Evolutionary conservation across 306 rosid genomes (phyloP), one percentile per base, ranked within the genome.

Genomic region (Trichosanthes truncata): DNA sequence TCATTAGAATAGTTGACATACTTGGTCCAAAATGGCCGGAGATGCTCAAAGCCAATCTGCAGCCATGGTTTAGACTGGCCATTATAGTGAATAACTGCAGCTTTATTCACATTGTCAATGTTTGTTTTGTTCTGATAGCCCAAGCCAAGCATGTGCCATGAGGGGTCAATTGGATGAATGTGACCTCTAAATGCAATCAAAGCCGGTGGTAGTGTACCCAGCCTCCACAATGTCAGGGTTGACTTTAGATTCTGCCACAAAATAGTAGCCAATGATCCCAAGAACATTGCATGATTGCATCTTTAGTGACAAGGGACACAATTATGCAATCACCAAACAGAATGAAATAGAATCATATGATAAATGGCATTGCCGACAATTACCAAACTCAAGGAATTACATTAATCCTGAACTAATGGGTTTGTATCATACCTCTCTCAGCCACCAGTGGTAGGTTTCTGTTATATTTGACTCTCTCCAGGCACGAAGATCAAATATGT

Each of bases 51-150:
- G 75, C 98, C 98, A 61, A 94, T 91, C 81, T 87, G 85, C 88
- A 94, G 81, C 98, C 98, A 94, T 7, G 98, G 98, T 84, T 94
- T 94, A 53, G 95, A 92, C 85, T 92, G 98, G 81, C 98, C 98
- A 80, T 94, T 94, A 85, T 87, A 94, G 86, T 94, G 98, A 79
- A 94, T 94, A 62, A 94, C 97, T 65, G 98, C 98, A 81, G 97
- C 98, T 76, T 36, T 84, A 80, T 86, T 85, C 80, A 92, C 89
- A 38, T 51, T 81, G 82, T 91, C 97, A 23, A 94, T 35, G 55
- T 76, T 61, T 33, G 98, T 94, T 68, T 84, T 89, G 83, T 83
- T 92, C 86, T 94, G 98, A 89, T 94, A 94, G 77, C 98, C 98
- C 92, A 94, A 89, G 57, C 98, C 98, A 72, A 94, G 97, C 97